Evolutionary conservation across 2,329 filamentous ascomycete species (phyloP), one percentile per base, ranked within the genome.

Genomic region (Alternaria atra): DNA sequence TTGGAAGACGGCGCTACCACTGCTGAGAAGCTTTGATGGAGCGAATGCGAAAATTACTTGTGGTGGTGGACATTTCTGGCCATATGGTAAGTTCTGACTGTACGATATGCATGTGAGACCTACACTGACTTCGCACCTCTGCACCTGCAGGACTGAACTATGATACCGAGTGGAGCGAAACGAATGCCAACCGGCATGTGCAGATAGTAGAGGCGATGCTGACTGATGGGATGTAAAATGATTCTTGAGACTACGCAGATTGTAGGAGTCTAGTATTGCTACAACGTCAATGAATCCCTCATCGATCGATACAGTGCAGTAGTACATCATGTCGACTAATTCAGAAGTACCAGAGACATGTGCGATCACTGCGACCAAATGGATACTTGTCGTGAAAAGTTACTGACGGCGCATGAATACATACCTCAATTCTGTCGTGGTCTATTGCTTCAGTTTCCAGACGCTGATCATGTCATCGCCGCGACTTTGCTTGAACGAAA

Each of bases 101-200:
- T 25, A 2, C 30, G 15, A 25, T 34, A 32, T 48, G 12, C 1
- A 25, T 15, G 46, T 48, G 30, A 48, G 29, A 25, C 46, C n/a
- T 25, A 48, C 29, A n/a, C 30, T 48, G 30, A 48, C 46, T 34
- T 48, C 6, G n/a, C 13, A 25, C 4, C 6, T 34, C 46, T 23
- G 17, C 10, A 23, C 10, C 2, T 35, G 3, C 12, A 48, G 46
- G 75, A 2, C 53, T 77, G 51, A 77, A 77, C 32, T 77, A 75
- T 46, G 75, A 77, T 1, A 76, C 48, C 4, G 75, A 77, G 56
- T 74, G 72, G 75, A 76, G 73, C 50, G 73, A 76, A 66, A 76
- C 71, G 30, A 77, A 77, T 66, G 75, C 61, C 12, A 63, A 77
- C 52, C 59, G 75, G 12, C 73, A 77, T 73, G 75, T 77, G 30